phyloP scores from a whole-genome alignment of 176 grass and related monocot species.

The Rhynchospora pubera region DNA sequence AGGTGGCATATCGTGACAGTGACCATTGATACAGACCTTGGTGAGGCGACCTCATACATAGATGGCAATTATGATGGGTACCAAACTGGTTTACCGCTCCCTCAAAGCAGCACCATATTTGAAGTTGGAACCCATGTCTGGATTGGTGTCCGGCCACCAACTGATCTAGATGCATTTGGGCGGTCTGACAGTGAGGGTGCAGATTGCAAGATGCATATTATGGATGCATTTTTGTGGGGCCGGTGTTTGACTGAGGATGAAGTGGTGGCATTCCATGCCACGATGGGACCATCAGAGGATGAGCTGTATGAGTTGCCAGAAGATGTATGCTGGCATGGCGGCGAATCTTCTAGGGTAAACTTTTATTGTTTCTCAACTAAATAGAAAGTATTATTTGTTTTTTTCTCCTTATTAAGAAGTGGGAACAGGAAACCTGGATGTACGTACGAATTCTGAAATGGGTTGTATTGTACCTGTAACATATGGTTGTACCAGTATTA shows the following conservation, averaged over 20 bases:
- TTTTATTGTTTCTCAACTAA: conserved; percentile 9
- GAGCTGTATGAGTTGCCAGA: conserved; percentile 58
- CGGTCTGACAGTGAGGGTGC: conserved; percentile 91
- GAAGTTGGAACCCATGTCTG: conserved; percentile 79
- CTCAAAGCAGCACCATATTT: conserved; percentile 58
- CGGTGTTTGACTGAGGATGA: conserved; percentile 93
- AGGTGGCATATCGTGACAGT: conserved; percentile 99
- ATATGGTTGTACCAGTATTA: background rate
- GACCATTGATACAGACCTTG: conserved; percentile 87
- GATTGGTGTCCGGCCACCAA: conserved; percentile 79
- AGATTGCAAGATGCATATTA: conserved; percentile 96
- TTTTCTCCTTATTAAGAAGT: background rate
- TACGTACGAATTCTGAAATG: background rate
- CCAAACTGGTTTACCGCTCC: conserved; percentile 78
- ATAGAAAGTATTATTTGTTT: background rate
- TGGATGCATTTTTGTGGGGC: conserved; percentile 98
- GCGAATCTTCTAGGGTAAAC: conserved; percentile 86
- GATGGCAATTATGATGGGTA: conserved; percentile 87
- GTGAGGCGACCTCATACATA: conserved; percentile 90
- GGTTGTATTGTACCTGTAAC: background rate
- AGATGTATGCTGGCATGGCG: conserved; percentile 76
- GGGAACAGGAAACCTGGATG: background rate
- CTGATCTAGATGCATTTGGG: conserved; percentile 96
- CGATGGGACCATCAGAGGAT: conserved; percentile 56
- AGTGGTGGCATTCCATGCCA: conserved; percentile 59